A percentile compares a stretch with the other conserved stretches of the same genome.
These are phyloP conservation scores for Yamadazyma trypodendri DNA, from an alignment of 1,139 yeast genomes.

Conservation along the genomic window DNA sequence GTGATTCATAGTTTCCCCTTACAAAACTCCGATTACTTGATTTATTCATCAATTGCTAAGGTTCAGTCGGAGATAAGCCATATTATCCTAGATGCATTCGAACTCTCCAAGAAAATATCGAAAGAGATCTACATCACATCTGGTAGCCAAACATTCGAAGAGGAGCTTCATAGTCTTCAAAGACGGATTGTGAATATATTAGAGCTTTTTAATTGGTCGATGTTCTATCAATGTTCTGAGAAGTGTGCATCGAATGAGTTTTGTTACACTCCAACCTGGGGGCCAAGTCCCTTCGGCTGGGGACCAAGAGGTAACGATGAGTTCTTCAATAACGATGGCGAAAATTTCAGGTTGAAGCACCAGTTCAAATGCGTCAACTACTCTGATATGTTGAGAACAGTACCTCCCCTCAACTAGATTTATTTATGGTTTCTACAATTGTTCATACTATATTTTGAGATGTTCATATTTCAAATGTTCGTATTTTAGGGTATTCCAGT, in stretches of 20 bases:
- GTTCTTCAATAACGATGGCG: slow-evolving; percentile 9
- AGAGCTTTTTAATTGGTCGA: slow-evolving; percentile 34
- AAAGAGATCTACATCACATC: slow-evolving; percentile 16
- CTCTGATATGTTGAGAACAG: no score
- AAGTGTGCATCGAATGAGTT: slow-evolving; percentile 43
- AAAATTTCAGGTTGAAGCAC: slow-evolving; percentile 7
- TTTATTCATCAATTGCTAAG: slow-evolving; percentile 43
- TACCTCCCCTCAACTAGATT: no score
- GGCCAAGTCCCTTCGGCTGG: slow-evolving; percentile 50
- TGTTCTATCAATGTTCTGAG: slow-evolving; percentile 37
- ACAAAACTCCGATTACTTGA: slow-evolving; percentile 36
- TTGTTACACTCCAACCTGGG: slow-evolving; percentile 60
- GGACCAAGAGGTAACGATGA: slow-evolving; percentile 4
- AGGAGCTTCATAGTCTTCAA: neutral
- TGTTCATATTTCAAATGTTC: no score
- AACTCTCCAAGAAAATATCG: slow-evolving; percentile 24
- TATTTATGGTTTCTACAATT: no score
- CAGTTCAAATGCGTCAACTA: slow-evolving; percentile 12
- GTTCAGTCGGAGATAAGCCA: slow-evolving; percentile 35
- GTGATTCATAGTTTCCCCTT: slow-evolving; percentile 38
- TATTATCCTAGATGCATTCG: slow-evolving; percentile 31
- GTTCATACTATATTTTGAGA: no score
- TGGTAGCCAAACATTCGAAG: slow-evolving; percentile 5
- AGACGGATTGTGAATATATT: slow-evolving; percentile 2
- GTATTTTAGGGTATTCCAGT: no score